Percentiles rank a stretch among this genome's conserved stretches.
Evolutionary conservation across 2,329 filamentous ascomycete genomes (phyloP).

Genomic region (Tolypocladium tundrense): DNA sequence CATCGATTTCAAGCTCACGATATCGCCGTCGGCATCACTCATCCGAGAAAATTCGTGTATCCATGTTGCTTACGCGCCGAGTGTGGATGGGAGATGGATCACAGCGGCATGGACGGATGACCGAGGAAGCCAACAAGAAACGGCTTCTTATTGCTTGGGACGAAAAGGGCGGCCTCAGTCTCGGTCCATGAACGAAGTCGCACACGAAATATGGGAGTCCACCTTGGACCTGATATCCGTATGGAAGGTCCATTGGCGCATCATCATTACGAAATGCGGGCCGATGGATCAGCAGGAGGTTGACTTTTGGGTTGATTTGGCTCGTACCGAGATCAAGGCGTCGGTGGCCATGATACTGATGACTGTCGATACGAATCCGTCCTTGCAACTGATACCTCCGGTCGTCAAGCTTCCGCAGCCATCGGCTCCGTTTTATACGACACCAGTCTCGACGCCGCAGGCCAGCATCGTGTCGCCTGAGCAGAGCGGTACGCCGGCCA

Average conservation of each 20-base stretch:
- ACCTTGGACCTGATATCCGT: constrained; percentile 63
- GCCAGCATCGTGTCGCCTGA: constrained; percentile 50
- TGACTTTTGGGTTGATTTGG: constrained; percentile 45
- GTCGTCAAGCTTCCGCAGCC: constrained; percentile 36
- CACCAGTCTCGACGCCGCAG: constrained; percentile 60
- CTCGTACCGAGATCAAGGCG: constrained; percentile 39
- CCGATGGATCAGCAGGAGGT: constrained; percentile 58
- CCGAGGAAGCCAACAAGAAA: constrained; percentile 61
- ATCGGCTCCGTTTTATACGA: constrained; percentile 40
- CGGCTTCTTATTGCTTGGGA: constrained; percentile 61
- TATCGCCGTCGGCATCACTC: constrained; percentile 60
- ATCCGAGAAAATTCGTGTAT: constrained; percentile 71
- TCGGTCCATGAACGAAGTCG: constrained; percentile 50
- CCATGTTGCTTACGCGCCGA: constrained; percentile 69
- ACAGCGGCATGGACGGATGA: constrained; percentile 75
- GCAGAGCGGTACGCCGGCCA: constrained; percentile 39
- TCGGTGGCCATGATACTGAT: constrained; percentile 48
- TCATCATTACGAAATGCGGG: constrained; percentile 64
- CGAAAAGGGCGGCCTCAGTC: constrained; percentile 43
- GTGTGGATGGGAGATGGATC: constrained; percentile 67
- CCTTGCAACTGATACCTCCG: constrained; percentile 51
- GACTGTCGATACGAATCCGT: constrained; percentile 54
- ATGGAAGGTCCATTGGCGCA: constrained; percentile 65
- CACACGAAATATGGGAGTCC: constrained; percentile 67
- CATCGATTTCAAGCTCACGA: constrained; percentile 64